phyloP scores from a whole-genome alignment of 768 basidiomycete species.

The Clitopilus hobsonii region DNA sequence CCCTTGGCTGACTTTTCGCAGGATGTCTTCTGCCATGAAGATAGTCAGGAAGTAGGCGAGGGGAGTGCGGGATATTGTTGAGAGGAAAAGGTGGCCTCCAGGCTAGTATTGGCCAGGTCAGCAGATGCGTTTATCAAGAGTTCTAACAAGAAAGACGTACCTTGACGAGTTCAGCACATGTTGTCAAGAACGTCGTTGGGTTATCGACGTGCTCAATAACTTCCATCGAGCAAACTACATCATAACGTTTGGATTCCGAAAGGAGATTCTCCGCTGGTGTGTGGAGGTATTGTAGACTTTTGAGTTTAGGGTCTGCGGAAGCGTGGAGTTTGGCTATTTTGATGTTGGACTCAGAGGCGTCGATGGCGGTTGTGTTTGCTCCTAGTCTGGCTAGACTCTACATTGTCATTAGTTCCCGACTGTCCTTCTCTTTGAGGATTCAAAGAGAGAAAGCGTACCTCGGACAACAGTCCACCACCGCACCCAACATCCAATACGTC shows the following conservation, averaged over 20 bases:
- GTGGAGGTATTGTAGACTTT: slow-evolving; percentile 53
- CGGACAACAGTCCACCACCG: slow-evolving; percentile 90
- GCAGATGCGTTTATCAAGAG: background rate
- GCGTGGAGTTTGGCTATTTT: slow-evolving; percentile 83
- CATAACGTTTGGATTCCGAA: slow-evolving; percentile 62
- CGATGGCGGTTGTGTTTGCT: slow-evolving; percentile 85
- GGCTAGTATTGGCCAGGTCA: slow-evolving; percentile 57
- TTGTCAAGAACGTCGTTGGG: slow-evolving; percentile 75
- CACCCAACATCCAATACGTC: slow-evolving; percentile 90
- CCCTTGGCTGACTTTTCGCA: slow-evolving; percentile 75
- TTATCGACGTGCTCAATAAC: slow-evolving; percentile 97
- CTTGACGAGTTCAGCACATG: slow-evolving; percentile 83
- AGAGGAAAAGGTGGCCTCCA: slow-evolving; percentile 92
- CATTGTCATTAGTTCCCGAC: slow-evolving; percentile 4
- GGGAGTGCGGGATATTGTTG: slow-evolving; percentile 81
- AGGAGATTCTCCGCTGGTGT: slow-evolving; percentile 73
- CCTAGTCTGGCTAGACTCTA: slow-evolving; percentile 88
- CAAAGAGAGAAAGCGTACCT: slow-evolving; percentile 44
- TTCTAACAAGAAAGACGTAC: slow-evolving; percentile 34
- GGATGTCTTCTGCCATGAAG: slow-evolving; percentile 72
- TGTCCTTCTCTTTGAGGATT: background rate
- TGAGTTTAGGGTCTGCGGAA: slow-evolving; percentile 63
- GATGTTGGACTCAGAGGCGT: slow-evolving; percentile 87
- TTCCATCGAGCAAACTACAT: slow-evolving; percentile 96
- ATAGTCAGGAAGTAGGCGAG: slow-evolving; percentile 48